Evolutionary conservation across 352 stramenopile species (phyloP).

Genomic region (Peronospora tabacina): DNA sequence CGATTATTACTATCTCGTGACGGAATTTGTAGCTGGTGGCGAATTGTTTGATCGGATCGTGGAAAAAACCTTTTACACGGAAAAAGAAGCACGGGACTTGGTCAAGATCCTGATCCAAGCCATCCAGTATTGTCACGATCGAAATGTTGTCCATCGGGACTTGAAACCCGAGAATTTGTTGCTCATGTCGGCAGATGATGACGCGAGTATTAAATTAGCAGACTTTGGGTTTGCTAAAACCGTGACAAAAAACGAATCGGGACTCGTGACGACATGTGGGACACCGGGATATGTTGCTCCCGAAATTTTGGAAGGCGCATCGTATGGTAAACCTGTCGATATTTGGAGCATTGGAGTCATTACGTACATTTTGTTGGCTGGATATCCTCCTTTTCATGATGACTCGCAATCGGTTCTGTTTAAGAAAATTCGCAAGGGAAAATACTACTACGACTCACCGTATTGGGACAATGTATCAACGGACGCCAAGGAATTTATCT

Average conservation of each 20-base stretch:
- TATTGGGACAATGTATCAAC: conserved; percentile 87
- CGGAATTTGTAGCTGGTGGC: conserved; percentile 28
- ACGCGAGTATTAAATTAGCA: conserved; percentile 80
- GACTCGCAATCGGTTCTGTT: conserved; percentile 90
- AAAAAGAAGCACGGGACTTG: conserved; percentile 80
- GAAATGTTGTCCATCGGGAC: conserved; percentile 77
- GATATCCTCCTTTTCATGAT: conserved; percentile 86
- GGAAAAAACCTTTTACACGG: conserved; percentile 83
- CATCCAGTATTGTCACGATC: conserved; percentile 86
- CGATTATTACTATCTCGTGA: too few relatives aligned
- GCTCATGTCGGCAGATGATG: conserved; percentile 71
- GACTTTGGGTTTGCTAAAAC: conserved; percentile 85
- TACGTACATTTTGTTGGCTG: too few relatives aligned
- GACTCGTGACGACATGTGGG: conserved; percentile 61
- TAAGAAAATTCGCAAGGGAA: conserved; percentile 75
- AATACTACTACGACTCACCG: conserved; percentile 84
- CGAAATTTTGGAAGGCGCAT: conserved; percentile 69
- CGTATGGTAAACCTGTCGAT: conserved; percentile 78
- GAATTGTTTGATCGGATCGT: conserved; percentile 84
- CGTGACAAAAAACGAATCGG: conserved; percentile 60
- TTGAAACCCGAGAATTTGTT: conserved; percentile 82
- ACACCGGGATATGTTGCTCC: conserved; percentile 79
- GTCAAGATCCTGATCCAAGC: conserved; percentile 83
- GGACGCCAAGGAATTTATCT: conserved; percentile 88
- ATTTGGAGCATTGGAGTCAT: conserved; percentile 89